phyloP scores from a whole-genome alignment of 208 protist species.

The Leptomonas pyrrhocoris region DNA sequence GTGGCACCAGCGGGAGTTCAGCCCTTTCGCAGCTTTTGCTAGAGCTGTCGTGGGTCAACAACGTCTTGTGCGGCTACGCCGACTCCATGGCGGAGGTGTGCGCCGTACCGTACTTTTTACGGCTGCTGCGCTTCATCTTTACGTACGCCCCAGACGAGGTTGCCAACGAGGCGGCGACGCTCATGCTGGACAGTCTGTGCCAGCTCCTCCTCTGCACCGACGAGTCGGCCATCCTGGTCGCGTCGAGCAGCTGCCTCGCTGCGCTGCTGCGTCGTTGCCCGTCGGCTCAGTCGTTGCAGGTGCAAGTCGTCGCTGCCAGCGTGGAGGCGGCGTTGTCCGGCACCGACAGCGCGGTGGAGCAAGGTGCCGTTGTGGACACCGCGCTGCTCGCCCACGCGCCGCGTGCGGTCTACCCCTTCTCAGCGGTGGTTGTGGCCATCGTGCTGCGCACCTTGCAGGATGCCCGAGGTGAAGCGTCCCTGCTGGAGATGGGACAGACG shows the following conservation, averaged over 20 bases:
- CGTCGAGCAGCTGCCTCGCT: constrained; percentile 49
- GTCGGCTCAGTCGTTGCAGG: constrained; percentile 32
- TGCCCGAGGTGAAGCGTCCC: constrained; percentile 37
- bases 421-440: constrained; percentile 48
- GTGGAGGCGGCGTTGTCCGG: constrained; percentile 17
- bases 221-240: constrained; percentile 57
- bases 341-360: background rate
- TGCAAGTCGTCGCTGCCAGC: constrained; percentile 22
- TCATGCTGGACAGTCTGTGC: constrained; percentile 46
- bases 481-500: constrained; percentile 52
- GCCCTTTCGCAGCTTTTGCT: constrained; percentile 30
- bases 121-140: constrained; percentile 29
- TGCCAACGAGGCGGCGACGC: constrained; percentile 25
- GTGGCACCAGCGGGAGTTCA: constrained; percentile 7
- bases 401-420: constrained; percentile 36
- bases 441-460: constrained; percentile 41
- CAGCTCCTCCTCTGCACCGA: constrained; percentile 53
- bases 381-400: constrained; percentile 23
- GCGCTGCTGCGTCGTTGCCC: constrained; percentile 54
- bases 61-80: constrained; percentile 26
- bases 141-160: constrained; percentile 24
- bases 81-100: constrained; percentile 37
- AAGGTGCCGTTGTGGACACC: background rate
- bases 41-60: constrained; percentile 36
- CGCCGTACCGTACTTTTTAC: constrained; percentile 32